Base-by-base conservation (phyloP, 331 rosid genomes). In the Malus hybrid region DNA sequence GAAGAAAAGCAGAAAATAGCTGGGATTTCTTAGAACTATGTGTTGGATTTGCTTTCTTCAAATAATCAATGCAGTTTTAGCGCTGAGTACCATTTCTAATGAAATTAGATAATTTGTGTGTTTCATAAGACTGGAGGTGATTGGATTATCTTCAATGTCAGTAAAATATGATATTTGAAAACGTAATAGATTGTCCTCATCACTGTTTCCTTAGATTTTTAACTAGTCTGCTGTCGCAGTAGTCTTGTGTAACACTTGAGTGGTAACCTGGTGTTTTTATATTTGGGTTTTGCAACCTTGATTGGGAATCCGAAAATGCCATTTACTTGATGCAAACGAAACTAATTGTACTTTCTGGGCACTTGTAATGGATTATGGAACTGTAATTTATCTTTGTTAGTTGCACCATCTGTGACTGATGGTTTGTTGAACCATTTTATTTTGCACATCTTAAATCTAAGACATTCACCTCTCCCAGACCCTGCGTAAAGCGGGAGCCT, bases 391-490 rank as follows among this genome's bases (percentile, higher is more conserved):
- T 61, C 9, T 8, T 56, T 34, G 46, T 44, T 29, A 19, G 61
- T 33, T 36, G 11, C 46, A 36, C 18, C 24, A 64, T 55, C 8
- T 20, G 69, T 14, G 46, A 24, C 29, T 52, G 65, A 65, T 64
- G 71, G 65, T 39, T 73, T 28, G 67, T 9, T 64, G 71, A 48
- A 60, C 14, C n/a, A 56, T 59, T 33, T 69, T 61, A 61, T 20
- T 54, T 74, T 18, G 52, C 29, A 16, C 9, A 10, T 78, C 71
- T 69, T 52, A 55, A 80, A n/a, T n/a, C n/a, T n/a, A n/a, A n/a
- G n/a, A n/a, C n/a, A n/a, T n/a, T n/a, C n/a, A n/a, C n/a, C n/a
- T n/a, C n/a, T n/a, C n/a, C n/a, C n/a, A n/a, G n/a, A n/a, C n/a
- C n/a, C n/a, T n/a, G n/a, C n/a, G n/a, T n/a, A n/a, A n/a, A n/a